Evolutionary conservation across 352 stramenopile species (phyloP), one percentile per base, ranked within the genome.

Genomic region (Phytophthora sansomeana): DNA sequence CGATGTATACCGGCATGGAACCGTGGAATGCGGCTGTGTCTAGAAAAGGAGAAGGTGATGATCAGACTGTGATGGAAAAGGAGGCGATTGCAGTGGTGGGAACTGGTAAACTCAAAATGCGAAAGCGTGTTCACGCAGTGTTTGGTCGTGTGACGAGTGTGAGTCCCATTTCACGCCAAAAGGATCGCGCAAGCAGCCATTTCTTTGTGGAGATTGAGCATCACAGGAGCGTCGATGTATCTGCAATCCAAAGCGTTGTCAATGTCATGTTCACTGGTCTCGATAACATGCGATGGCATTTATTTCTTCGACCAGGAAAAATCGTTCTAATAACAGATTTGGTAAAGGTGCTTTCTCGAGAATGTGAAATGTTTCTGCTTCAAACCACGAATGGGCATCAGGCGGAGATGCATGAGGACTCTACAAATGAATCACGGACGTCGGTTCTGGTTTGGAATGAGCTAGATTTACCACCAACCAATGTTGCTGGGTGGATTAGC

Each of bases 171-270:
- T 76, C 84, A 5, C 64, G 68, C 13, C 78, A 87, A 56, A 63
- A 77, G 14, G 67, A 81, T 36, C 26, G 35, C 10, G 53, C 42
- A 0, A 81, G 52, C 24, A 78, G 72, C 19, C 81, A 93, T 57
- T 93, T 85, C 35, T 91, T 93, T 48, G 67, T 85, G 3, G 83
- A 93, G 52, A 68, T 93, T 11, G 83, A 90, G 28, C 19, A 60
- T 41, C 41, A 47, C 7, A 39, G 42, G 8, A 56, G n/a, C 8
- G 47, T 35, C 10, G 21, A 11, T 38, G 35, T 16, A 8, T 49
- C 39, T 13, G 30, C 28, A n/a, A 69, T 43, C 5, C 64, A 76
- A 59, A 75, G 72, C 32, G 32, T 78, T 28, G 79, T 81, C 43
- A 87, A 73, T 36, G 73, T 91, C 7, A 78, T 93, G 53, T 74